A percentile compares a stretch with the other conserved stretches of the same genome.
Evolutionary conservation across 192 early-diverging fungal genomes (phyloP).

Genomic region (Entomortierella chlamydospora): DNA sequence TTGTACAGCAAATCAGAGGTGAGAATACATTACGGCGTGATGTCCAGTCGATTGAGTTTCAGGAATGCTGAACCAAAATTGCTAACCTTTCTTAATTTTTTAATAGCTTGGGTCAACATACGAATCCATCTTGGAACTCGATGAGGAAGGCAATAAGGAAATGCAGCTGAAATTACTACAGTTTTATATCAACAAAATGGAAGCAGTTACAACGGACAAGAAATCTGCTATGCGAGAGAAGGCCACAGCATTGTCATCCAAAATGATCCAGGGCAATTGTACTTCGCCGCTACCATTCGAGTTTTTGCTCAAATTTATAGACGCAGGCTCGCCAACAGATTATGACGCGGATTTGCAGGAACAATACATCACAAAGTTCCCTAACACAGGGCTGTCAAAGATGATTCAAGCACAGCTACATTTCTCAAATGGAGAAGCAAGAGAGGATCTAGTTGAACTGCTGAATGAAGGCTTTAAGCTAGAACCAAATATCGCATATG

Average conservation of each 20-base stretch:
- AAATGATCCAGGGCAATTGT: conserved; percentile 33
- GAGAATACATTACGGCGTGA: neutral
- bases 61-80: neutral
- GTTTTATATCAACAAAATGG: conserved; percentile 53
- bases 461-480: conserved; percentile 60
- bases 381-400: conserved; percentile 58
- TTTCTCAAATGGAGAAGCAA: conserved; percentile 34
- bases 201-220: conserved; percentile 15
- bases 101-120: conserved; percentile 53
- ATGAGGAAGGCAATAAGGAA: conserved; percentile 25
- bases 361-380: conserved; percentile 56
- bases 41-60: too few relatives aligned
- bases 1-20: conserved; percentile 70
- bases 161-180: conserved; percentile 38
- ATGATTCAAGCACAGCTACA: conserved; percentile 57
- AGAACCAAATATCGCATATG: conserved; percentile 54
- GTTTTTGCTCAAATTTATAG: conserved; percentile 58
- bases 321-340: conserved; percentile 51
- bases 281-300: conserved; percentile 58
- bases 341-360: conserved; percentile 59
- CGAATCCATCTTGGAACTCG: conserved; percentile 42
- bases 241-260: conserved; percentile 39
- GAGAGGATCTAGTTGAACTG: conserved; percentile 15
- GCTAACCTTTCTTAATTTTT: neutral
- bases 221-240: conserved; percentile 48